Percentiles rank a stretch among this genome's conserved stretches.
Evolutionary conservation across 768 basidiomycete genomes (phyloP).

Genomic region (Suillus subalutaceus): DNA sequence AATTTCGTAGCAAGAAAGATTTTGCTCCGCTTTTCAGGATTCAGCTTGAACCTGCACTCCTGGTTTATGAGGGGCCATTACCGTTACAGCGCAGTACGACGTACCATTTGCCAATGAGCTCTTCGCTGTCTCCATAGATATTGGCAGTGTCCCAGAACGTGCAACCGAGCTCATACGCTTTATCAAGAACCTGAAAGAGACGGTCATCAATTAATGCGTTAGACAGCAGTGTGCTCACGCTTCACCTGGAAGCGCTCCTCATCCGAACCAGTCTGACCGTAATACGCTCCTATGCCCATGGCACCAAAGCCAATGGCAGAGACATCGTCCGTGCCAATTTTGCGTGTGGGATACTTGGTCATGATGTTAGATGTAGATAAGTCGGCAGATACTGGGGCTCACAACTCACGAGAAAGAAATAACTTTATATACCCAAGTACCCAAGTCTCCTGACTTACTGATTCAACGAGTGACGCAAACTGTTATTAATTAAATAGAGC

Average conservation of each 20-base stretch:
- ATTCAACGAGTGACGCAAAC: background rate
- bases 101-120: constrained; percentile 48
- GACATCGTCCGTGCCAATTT: constrained; percentile 48
- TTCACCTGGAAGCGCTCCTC: constrained; percentile 63
- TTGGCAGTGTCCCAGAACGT: constrained; percentile 53
- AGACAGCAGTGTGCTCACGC: background rate
- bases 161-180: constrained; percentile 41
- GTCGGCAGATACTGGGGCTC: background rate
- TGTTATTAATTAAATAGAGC: background rate
- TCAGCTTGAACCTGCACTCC: constrained; percentile 44
- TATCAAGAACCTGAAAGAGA: constrained; percentile 42
- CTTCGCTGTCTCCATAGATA: constrained; percentile 45
- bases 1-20: constrained; percentile 70
- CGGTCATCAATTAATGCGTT: background rate
- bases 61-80: background rate
- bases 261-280: constrained; percentile 50
- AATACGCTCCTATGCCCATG: constrained; percentile 57
- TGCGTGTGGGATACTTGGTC: constrained; percentile 37
- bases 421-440: background rate
- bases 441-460: background rate
- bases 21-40: constrained; percentile 43
- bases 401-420: background rate
- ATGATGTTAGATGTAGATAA: constrained; percentile 15
- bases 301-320: constrained; percentile 61
- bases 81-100: constrained; percentile 4